Evolutionary conservation across 1,284 basidiomycete species (phyloP), one percentile per base, ranked within the genome.

Genomic region (Tilletiopsis washingtonensis): DNA sequence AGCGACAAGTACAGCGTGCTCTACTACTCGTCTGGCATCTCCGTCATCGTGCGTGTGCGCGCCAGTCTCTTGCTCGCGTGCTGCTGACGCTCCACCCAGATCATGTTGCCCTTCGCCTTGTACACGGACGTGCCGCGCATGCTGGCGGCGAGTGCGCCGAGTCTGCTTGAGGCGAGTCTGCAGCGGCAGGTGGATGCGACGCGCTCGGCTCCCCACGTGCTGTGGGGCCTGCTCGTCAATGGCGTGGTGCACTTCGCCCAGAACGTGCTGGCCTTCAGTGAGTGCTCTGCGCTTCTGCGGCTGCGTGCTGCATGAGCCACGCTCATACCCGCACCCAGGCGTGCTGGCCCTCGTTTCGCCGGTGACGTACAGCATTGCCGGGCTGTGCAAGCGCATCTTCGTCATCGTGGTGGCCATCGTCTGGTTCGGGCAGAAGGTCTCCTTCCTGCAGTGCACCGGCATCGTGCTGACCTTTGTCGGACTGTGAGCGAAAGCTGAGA

Each of bases 341-440:
- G 90, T 99, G 64, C 82, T 99, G 23, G 84, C 89, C 1, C 87
- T 88, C 29, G 94, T 91, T 1, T 97, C 91, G 6, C 94, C 93
- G 5, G 94, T 99, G 53, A 98, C 94, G 1, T 99, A 99, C 77
- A 91, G 88, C 42, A 97, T 99, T 73, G 94, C 93, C 0, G 93
- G 88, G 11, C 82, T 99, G 62, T 84, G 97, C 77, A 99, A 99
- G 77, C 86, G 94, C 26, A 91, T 99, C 50, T 90, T 86, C 40
- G 94, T 99, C 64, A 99, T 99, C 67, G 91, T 90, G 75, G 84
- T 97, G 60, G 93, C 94, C 25, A 90, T 99, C 71, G 77, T 91
- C 45, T 99, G 93, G 93, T 98, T 97, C 77, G 84, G 81, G 51
- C 93, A 98, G 76, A 73, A 78, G 17, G 84, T 98, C 3, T 85